Evolutionary conservation across 31 red algal genomes (phyloP).

Genomic region (Odonthalia washingtoniensis): DNA sequence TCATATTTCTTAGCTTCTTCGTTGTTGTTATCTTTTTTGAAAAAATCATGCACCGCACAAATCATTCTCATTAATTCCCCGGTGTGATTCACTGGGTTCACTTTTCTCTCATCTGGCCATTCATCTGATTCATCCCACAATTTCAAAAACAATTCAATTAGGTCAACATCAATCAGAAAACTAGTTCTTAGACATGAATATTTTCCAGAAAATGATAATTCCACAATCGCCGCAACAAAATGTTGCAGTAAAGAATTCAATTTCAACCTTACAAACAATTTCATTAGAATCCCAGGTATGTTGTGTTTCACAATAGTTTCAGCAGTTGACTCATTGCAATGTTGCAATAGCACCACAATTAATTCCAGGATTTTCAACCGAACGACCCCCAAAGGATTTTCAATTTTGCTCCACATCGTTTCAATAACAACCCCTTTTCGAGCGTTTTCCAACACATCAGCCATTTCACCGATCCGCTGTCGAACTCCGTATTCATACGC

Average conservation of each 20-base stretch:
- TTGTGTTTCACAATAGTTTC: constrained; percentile 58
- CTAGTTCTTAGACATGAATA: constrained; percentile 40
- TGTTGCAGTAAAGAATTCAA: constrained; percentile 78
- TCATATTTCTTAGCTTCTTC: constrained; percentile 55
- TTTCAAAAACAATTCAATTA: constrained; percentile 59
- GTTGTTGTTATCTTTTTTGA: constrained; percentile 44
- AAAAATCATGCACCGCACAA: constrained; percentile 76
- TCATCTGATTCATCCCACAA: constrained; percentile 49
- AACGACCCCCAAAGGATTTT: constrained; percentile 70
- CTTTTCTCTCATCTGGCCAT: not conserved
- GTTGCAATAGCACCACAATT: constrained; percentile 73
- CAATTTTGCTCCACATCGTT: constrained; percentile 81
- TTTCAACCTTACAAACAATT: constrained; percentile 62
- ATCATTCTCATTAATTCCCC: constrained; percentile 70
- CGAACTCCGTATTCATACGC: constrained; percentile 75
- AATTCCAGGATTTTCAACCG: constrained; percentile 85
- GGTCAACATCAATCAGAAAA: constrained; percentile 63
- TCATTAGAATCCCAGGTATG: constrained; percentile 68
- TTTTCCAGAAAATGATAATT: constrained; percentile 61
- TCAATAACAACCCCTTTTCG: constrained; percentile 54
- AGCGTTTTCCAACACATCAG: constrained; percentile 53
- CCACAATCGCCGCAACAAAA: constrained; percentile 77
- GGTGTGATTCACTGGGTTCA: constrained; percentile 54
- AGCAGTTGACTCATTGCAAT: constrained; percentile 68
- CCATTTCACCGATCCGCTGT: constrained; percentile 60